phyloP scores from a whole-genome alignment of 805 yeast species.

The Spathaspora boniae region DNA sequence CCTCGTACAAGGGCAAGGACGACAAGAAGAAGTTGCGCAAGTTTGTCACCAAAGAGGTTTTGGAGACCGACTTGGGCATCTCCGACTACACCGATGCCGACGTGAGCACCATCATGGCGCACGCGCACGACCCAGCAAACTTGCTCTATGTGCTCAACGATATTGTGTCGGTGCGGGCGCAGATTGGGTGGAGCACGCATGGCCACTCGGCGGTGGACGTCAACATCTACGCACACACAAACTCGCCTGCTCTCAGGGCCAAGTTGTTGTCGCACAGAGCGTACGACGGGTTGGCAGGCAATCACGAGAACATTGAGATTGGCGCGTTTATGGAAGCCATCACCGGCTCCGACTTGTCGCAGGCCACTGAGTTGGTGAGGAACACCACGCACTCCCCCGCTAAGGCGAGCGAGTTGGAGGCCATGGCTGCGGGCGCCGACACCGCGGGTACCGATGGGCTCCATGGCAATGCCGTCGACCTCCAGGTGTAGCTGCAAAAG shows the following conservation, averaged over 20 bases:
- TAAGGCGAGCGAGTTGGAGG: too few relatives aligned
- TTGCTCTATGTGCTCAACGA: slow-evolving; percentile 57
- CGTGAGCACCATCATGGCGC: slow-evolving; percentile 18
- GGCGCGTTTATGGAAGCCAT: slow-evolving; percentile 67
- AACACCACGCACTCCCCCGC: slow-evolving; percentile 48
- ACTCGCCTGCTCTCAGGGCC: slow-evolving; percentile 43
- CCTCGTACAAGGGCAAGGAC: slow-evolving; percentile 25
- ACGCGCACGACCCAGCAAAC: slow-evolving; percentile 24
- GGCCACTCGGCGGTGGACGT: slow-evolving; percentile 97
- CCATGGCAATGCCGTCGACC: slow-evolving; percentile 8
- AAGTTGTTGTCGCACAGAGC: slow-evolving; percentile 27
- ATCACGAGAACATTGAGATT: slow-evolving; percentile 82
- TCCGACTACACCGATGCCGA: slow-evolving; percentile 55
- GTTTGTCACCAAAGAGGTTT: slow-evolving; percentile 51
- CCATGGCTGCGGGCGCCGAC: too few relatives aligned
- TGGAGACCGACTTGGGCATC: slow-evolving; percentile 68
- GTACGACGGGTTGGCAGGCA: slow-evolving; percentile 58
- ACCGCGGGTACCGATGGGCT: slow-evolving; percentile 2
- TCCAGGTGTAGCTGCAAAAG: too few relatives aligned
- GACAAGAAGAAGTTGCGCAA: slow-evolving; percentile 23
- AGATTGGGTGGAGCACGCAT: slow-evolving; percentile 94
- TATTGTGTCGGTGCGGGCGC: slow-evolving; percentile 76
- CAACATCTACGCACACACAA: slow-evolving; percentile 79
- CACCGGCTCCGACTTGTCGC: slow-evolving; percentile 44
- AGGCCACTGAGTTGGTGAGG: slow-evolving; percentile 48